Base-by-base conservation (phyloP, 2,329 filamentous ascomycete species). In the Ceratocystis diversiconidia region DNA sequence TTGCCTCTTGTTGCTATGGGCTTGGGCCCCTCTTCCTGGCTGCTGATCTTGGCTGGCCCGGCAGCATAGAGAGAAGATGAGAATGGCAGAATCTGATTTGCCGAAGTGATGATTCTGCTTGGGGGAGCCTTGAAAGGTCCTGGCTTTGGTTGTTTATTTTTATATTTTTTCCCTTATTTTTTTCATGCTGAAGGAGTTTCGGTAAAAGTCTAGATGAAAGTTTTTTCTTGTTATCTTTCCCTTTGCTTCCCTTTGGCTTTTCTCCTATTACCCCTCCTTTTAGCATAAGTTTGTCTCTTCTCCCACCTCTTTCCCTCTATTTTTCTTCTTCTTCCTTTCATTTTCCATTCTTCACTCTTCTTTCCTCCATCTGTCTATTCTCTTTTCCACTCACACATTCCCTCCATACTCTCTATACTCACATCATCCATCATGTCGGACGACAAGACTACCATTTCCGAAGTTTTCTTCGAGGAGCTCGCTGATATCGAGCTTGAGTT, bases 401-500 rank as follows among this genome's bases (percentile, higher is more conserved):
- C 61, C 67, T n/a, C 61, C 67, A 28, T 63, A 64, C 65, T 55
- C 25, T 66, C 48, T 61, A 28, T 55, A 65, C 66, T 41, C 36
- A 71, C 65, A 68, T 65, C 63, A 41, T 57, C 69, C 70, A 72
- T 60, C 67, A 76, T 76, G 75, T 74, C 73, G 71, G 70, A 71
- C 68, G 73, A 73, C 61, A 70, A 64, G 46, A 22, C 46, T 22
- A 41, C 50, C 32, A 25, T 65, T 57, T 25, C 62, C 62, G 65
- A 62, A 17, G 76, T 87, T 68, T 82, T 81, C 67, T 92, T 90
- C 75, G 87, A 90, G 75, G 84, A 92, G 74, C 85, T 97, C 69
- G 82, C 85, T 67, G 82, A 87, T 66, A 80, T 96, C 69, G 90
- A 96, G 79, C 82, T 85, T 70, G 87, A 95, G 69, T 95, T 96